Base-by-base conservation (phyloP, 768 basidiomycete species). In the Tylopilus subfusipes region DNA sequence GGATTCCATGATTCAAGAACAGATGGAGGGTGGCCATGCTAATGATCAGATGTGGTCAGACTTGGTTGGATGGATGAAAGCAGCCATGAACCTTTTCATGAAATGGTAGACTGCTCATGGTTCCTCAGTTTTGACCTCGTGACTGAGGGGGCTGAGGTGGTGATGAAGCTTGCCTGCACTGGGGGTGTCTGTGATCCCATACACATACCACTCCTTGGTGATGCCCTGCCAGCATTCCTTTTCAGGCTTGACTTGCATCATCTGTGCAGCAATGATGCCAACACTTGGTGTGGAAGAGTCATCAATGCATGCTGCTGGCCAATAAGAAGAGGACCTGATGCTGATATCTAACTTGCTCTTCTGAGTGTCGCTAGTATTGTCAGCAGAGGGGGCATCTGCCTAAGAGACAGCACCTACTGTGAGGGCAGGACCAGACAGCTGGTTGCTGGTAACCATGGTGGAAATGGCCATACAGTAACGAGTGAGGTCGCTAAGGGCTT, bases 161-260 rank as follows among this genome's bases (percentile, higher is more conserved):
- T 98, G 94, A 68, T 98, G 97, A 38, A 99, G 73, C 65, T 95
- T 86, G 3, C 97, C 97, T 5, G 86, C 85, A n/a, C 94, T 94
- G 1, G 97, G 97, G 44, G 88, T 90, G 62, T 92, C 91, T 8
- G 84, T 82, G 31, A 99, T 75, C 0, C 94, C 95, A 34, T 82
- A 78, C 16, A 82, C 86, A 68, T 96, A 99, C 97, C 97, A 99
- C 27, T 94, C 92, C 59, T 86, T 75, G 4, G 96, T 94, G 42
- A 93, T 89, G 30, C 78, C 78, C 34, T 93, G 74, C 97, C 97
- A 99, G 5, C 87, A 81, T 64, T 97, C 95, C 62, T 92, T 86
- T 73, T 98, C 90, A 0, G 90, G 88, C 60, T 93, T 91, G 62
- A 98, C 81, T 54, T 93, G 88, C 65, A 93, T 80, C 50, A 88